These are phyloP conservation scores for Fusarium sororula DNA, from an alignment of 2,329 filamentous ascomycete species.

Conservation along the genomic window DNA sequence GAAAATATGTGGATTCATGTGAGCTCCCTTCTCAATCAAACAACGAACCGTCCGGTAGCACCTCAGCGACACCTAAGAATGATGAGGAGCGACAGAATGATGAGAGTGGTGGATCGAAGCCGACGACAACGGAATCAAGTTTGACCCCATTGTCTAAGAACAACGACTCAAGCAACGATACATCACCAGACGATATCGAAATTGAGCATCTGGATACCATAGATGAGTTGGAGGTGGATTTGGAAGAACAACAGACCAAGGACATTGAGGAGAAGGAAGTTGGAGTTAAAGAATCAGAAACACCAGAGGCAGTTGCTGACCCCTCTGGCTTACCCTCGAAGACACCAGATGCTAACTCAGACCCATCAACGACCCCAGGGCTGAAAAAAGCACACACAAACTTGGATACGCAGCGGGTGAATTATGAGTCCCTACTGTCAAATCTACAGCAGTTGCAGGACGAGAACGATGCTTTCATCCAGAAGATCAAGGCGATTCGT, in stretches of 20 bases:
- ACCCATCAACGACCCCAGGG: background rate
- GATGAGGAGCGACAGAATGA: conserved; percentile 2
- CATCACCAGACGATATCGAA: conserved; percentile 60
- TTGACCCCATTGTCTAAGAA: conserved; percentile 10
- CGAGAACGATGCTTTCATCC: conserved; percentile 42
- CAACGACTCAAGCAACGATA: conserved; percentile 37
- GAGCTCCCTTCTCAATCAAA: conserved; percentile 35
- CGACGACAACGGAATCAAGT: background rate
- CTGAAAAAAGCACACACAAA: conserved; percentile 21
- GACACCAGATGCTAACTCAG: background rate
- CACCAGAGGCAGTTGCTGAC: background rate
- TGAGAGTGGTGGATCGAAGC: background rate
- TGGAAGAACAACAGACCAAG: conserved; percentile 35
- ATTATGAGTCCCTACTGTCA: conserved; percentile 47
- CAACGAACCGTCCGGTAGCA: conserved; percentile 18
- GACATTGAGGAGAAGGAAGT: conserved; percentile 10
- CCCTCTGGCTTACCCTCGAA: background rate
- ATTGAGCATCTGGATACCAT: conserved; percentile 51
- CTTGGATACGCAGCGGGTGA: conserved; percentile 45
- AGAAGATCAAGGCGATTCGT: conserved; percentile 45
- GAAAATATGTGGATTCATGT: conserved; percentile 57
- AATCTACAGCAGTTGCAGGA: conserved; percentile 47
- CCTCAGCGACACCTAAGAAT: conserved; percentile 1
- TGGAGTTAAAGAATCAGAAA: background rate
- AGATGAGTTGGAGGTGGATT: conserved; percentile 41